Evolutionary conservation across 176 grass and related monocot species (phyloP).

Genomic region (Oryza australiensis): DNA sequence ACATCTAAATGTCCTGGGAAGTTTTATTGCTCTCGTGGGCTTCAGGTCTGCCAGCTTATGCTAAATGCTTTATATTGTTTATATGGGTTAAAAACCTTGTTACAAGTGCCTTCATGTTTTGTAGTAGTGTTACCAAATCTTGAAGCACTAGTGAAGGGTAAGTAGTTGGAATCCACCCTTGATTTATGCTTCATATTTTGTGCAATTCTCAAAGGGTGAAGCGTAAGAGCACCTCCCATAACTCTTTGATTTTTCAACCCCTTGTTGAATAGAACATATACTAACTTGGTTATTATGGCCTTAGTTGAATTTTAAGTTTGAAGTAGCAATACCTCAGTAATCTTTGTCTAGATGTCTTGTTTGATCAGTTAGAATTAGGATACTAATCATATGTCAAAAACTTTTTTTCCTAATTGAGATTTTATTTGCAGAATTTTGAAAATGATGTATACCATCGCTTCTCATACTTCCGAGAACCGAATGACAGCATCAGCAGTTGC

Average conservation of each 20-base stretch:
- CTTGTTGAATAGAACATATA: background rate
- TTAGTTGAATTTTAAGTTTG: background rate
- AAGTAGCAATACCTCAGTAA: background rate
- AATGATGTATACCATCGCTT: conserved; percentile 92
- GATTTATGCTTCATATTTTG: background rate
- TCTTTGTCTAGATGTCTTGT: background rate
- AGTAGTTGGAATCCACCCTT: background rate
- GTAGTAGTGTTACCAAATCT: background rate
- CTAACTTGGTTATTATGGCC: background rate
- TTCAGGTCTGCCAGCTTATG: conserved; percentile 12
- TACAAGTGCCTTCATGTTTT: background rate
- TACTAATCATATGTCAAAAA: conserved; percentile 15
- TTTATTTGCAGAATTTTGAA: conserved; percentile 74
- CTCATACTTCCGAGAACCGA: conserved; percentile 82
- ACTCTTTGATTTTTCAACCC: background rate
- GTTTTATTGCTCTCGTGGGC: background rate
- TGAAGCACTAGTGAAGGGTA: background rate
- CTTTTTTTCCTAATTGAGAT: conserved; percentile 11
- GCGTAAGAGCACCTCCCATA: background rate
- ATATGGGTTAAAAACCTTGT: background rate
- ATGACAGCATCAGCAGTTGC: conserved; percentile 97
- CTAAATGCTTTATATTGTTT: conserved; percentile 5
- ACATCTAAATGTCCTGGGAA: background rate
- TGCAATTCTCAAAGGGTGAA: background rate
- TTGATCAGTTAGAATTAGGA: conserved; percentile 14